phyloP scores from a whole-genome alignment of 805 yeast species.

The Hanseniaspora mollemarum region DNA sequence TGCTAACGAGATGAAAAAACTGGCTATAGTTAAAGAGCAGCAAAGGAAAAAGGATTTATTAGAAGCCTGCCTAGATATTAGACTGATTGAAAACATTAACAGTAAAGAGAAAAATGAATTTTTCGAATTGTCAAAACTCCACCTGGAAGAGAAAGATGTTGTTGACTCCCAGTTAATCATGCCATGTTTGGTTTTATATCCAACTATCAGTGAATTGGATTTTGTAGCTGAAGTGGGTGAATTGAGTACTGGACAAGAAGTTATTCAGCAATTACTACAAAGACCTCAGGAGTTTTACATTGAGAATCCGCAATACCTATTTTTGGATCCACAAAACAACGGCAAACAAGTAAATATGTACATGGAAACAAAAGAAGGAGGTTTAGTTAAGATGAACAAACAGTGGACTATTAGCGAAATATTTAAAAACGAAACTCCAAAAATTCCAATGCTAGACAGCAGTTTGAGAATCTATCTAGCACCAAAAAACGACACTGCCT shows the following conservation, averaged over 20 bases:
- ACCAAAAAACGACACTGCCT: constrained; percentile 54
- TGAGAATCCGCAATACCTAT: constrained; percentile 27
- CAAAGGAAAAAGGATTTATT: constrained; percentile 33
- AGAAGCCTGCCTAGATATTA: constrained; percentile 47
- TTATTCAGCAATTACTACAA: constrained; percentile 48
- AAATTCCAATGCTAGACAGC: constrained; percentile 66
- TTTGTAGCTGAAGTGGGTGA: constrained; percentile 67
- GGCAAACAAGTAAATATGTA: constrained; percentile 54
- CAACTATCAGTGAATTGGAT: constrained; percentile 75
- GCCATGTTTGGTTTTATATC: constrained; percentile 73
- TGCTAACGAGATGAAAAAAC: constrained; percentile 28
- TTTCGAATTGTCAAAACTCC: constrained; percentile 41
- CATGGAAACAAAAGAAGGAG: constrained; percentile 76
- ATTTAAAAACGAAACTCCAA: constrained; percentile 49
- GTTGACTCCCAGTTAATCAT: constrained; percentile 67
- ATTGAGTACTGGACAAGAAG: constrained; percentile 50
- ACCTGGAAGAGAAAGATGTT: constrained; percentile 54
- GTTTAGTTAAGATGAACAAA: constrained; percentile 74
- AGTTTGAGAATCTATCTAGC: constrained; percentile 64
- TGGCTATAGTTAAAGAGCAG: constrained; percentile 24
- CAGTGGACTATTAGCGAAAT: constrained; percentile 56
- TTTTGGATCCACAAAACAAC: constrained; percentile 38
- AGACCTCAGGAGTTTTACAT: constrained; percentile 63
- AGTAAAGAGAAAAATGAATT: constrained; percentile 47
- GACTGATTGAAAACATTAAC: constrained; percentile 43